Evolutionary conservation across 257 asterid species (phyloP).

Genomic region (Fraxinus anomala): DNA sequence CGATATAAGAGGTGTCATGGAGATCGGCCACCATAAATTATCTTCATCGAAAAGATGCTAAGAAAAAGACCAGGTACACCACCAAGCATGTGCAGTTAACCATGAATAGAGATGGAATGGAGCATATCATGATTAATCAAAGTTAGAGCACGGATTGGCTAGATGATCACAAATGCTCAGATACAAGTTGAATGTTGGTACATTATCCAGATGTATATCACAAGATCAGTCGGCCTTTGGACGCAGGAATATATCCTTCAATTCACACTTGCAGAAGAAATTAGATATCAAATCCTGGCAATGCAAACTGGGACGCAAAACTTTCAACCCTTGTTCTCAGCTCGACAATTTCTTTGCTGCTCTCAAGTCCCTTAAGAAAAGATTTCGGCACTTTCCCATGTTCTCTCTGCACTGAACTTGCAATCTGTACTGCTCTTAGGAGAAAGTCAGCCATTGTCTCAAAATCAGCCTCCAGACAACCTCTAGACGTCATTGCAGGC

Average conservation of each 20-base stretch:
- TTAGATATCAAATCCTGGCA: slow-evolving; percentile 85
- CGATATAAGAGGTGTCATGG: slow-evolving; percentile 6
- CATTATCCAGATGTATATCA: slow-evolving; percentile 20
- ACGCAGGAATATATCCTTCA: not conserved
- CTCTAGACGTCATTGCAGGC: slow-evolving; percentile 98
- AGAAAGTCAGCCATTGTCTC: slow-evolving; percentile 83
- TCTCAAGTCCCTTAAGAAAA: slow-evolving; percentile 65
- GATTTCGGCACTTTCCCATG: slow-evolving; percentile 63
- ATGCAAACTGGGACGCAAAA: slow-evolving; percentile 79
- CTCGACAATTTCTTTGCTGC: slow-evolving; percentile 67
- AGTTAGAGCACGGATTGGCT: not conserved
- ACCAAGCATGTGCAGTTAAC: not conserved
- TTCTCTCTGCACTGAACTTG: slow-evolving; percentile 72
- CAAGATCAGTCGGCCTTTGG: not conserved
- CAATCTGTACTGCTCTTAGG: slow-evolving; percentile 73
- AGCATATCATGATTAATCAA: slow-evolving; percentile 14
- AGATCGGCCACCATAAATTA: slow-evolving; percentile 3
- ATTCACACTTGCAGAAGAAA: not conserved
- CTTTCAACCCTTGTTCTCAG: slow-evolving; percentile 67
- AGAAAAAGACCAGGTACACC: not conserved
- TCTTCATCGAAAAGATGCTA: slow-evolving; percentile 5
- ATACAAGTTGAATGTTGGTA: slow-evolving; percentile 2
- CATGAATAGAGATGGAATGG: not conserved
- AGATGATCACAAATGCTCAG: slow-evolving; percentile 6
- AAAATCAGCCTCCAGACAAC: slow-evolving; percentile 84